Evolutionary conservation across 176 grass and related monocot species (phyloP).

Genomic region (Avena eriantha): DNA sequence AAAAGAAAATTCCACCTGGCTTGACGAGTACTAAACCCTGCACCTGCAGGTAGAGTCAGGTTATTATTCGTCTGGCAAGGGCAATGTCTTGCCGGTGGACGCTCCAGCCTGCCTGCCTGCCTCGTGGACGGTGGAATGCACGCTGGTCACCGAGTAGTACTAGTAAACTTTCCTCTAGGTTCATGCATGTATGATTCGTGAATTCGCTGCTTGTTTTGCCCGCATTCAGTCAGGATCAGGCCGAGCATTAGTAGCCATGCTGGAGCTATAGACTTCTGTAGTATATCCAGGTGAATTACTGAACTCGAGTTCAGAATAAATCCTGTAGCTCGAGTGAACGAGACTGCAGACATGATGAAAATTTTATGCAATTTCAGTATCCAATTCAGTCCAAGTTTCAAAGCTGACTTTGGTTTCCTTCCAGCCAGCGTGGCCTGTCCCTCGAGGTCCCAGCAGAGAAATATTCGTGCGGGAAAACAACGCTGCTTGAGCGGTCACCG

Average conservation of each 20-base stretch:
- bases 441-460: background rate
- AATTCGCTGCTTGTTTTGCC: background rate
- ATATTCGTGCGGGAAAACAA: background rate
- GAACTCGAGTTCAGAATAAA: background rate
- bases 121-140: background rate
- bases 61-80: background rate
- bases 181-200: background rate
- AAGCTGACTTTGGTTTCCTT: constrained; percentile 22
- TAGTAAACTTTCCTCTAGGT: background rate
- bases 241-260: background rate
- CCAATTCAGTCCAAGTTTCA: background rate
- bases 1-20: constrained; percentile 12
- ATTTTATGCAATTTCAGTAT: background rate
- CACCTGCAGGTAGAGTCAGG: background rate
- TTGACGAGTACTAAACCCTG: background rate
- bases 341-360: background rate
- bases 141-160: background rate
- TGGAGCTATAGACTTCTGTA: background rate
- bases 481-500: constrained; percentile 9
- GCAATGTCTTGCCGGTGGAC: background rate
- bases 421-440: constrained; percentile 44
- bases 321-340: background rate
- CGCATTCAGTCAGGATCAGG: background rate
- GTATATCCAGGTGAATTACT: background rate
- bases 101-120: too few species aligned